phyloP scores from a whole-genome alignment of 805 yeast species.

The Pichia nanzhaoensis region DNA sequence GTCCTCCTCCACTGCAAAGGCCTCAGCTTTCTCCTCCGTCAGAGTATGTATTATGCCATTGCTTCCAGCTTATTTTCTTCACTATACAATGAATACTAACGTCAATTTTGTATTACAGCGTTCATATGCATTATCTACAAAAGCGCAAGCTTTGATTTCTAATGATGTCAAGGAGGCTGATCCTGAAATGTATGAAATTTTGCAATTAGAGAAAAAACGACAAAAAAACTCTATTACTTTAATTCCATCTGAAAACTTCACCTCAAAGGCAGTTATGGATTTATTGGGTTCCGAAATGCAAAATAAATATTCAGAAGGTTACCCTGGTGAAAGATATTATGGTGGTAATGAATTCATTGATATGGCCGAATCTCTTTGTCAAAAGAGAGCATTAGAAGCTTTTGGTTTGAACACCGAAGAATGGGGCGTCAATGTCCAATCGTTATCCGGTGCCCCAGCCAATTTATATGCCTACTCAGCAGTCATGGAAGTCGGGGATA shows the following conservation, averaged over 20 bases:
- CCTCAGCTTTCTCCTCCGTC: conserved; percentile 2
- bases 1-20: conserved; percentile 3
- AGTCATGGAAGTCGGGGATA: conserved; percentile 78
- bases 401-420: conserved; percentile 65
- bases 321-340: conserved; percentile 96
- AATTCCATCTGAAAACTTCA: conserved; percentile 94
- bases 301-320: conserved; percentile 97
- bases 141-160: conserved; percentile 49
- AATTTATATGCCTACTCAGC: conserved; percentile 91
- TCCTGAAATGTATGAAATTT: conserved; percentile 77
- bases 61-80: too few relatives aligned
- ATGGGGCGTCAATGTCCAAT: conserved; percentile 98
- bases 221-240: conserved; percentile 88
- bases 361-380: conserved; percentile 83
- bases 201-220: conserved; percentile 70
- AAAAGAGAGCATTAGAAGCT: conserved; percentile 82
- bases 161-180: conserved; percentile 63
- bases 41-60: conserved; percentile 4
- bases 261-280: conserved; percentile 92
- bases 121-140: conserved; percentile 41
- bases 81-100: too few relatives aligned
- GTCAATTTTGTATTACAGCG: conserved; percentile 13
- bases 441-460: conserved; percentile 95
- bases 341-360: conserved; percentile 97
- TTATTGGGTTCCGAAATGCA: conserved; percentile 94